Evolutionary conservation across 345 rosid genomes (phyloP).

Genomic region (Acer yangbiense): DNA sequence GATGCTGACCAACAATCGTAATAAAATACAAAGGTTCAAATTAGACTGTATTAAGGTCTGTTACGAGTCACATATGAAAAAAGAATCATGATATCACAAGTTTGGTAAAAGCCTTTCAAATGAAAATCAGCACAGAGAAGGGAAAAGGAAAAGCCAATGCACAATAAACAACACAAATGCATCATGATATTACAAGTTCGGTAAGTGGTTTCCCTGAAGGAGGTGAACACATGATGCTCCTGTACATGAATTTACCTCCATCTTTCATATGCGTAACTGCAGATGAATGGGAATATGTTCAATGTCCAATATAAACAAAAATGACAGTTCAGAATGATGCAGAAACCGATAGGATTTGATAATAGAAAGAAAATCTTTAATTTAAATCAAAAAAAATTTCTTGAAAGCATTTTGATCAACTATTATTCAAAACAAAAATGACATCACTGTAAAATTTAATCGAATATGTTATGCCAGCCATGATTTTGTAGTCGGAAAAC

Average conservation of each 20-base stretch:
- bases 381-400: background rate
- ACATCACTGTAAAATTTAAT: background rate
- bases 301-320: background rate
- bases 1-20: too few relatives aligned
- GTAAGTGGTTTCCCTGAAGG: background rate
- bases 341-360: background rate
- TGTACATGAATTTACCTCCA: background rate
- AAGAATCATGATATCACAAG: conserved; percentile 3
- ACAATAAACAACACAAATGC: background rate
- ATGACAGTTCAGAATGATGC: background rate
- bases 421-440: background rate
- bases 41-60: background rate
- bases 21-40: background rate
- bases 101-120: background rate
- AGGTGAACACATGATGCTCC: background rate
- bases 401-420: background rate
- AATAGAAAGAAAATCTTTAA: background rate
- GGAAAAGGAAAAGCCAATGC: background rate
- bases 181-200: background rate
- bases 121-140: background rate
- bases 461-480: background rate
- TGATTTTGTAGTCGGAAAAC: background rate
- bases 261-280: background rate
- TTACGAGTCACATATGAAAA: background rate
- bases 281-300: background rate